Percentiles rank a stretch among this genome's conserved stretches.
These are phyloP conservation scores for Fusarium sp. DNA, from an alignment of 2,329 filamentous ascomycete species.

Conservation along the genomic window DNA sequence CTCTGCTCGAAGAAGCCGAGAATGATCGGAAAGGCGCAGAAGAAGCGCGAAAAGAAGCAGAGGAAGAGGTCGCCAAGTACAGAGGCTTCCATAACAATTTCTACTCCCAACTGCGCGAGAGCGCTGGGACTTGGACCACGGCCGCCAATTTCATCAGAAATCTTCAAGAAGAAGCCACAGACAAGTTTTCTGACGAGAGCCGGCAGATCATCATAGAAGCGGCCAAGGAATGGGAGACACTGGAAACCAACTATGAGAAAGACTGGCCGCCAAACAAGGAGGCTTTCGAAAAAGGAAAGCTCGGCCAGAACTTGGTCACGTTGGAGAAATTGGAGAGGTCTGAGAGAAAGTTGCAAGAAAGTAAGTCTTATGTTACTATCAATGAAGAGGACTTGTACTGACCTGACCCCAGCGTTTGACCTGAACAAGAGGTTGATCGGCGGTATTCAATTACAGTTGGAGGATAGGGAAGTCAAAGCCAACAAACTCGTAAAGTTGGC, in stretches of 20 bases:
- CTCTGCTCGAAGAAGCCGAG: neutral
- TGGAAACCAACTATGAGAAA: constrained; percentile 2
- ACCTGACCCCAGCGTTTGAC: neutral
- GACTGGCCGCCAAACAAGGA: neutral
- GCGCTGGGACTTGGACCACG: neutral
- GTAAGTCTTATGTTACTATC: constrained; percentile 5
- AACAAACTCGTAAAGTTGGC: neutral
- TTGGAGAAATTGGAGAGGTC: neutral
- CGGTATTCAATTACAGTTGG: neutral
- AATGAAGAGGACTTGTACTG: neutral
- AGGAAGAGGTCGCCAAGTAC: neutral
- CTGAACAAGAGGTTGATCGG: neutral
- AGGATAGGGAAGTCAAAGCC: neutral
- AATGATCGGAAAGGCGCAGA: neutral
- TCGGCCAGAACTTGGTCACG: neutral
- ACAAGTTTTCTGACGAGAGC: neutral
- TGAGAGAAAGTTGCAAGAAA: neutral
- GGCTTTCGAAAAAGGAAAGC: neutral
- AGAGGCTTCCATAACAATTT: constrained; percentile 7
- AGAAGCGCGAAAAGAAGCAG: neutral
- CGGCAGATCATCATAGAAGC: neutral
- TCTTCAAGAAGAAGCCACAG: neutral
- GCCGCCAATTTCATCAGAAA: neutral
- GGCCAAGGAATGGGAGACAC: neutral
- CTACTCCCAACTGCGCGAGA: neutral